Conservation (phyloP, 2,329 filamentous ascomycete genomes). For the Emmonsia crescens region DNA sequence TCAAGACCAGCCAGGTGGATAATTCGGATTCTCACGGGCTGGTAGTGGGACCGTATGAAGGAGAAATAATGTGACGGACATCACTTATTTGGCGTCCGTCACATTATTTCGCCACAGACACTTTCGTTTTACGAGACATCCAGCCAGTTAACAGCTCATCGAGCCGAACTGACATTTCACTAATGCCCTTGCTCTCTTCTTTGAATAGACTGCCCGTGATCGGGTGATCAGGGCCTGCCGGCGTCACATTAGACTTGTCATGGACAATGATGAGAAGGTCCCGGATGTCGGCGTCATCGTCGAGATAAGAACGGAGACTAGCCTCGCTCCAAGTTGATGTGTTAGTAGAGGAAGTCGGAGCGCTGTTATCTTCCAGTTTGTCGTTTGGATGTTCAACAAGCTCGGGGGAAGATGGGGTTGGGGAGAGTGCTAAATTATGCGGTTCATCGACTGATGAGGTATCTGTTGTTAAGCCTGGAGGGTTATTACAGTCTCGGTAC, state of each 20-base stretch:
- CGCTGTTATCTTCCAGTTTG: conserved; percentile 33
- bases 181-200: conserved; percentile 75
- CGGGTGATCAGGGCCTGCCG: conserved; percentile 74
- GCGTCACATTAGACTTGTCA: conserved; percentile 74
- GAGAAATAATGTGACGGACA: background rate
- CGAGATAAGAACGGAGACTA: conserved; percentile 77
- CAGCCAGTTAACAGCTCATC: conserved; percentile 79
- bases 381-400: conserved; percentile 18
- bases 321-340: conserved; percentile 71
- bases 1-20: background rate
- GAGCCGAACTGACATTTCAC: conserved; percentile 79
- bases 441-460: conserved; percentile 37
- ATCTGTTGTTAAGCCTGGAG: conserved; percentile 58
- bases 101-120: background rate
- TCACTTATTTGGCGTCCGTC: no score
- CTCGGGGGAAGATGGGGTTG: conserved; percentile 39
- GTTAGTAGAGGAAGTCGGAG: conserved; percentile 47
- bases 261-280: conserved; percentile 87
- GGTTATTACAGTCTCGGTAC: conserved; percentile 30
- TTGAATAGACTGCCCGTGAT: conserved; percentile 69
- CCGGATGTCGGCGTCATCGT: conserved; percentile 76
- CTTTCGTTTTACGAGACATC: conserved; percentile 42
- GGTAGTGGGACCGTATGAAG: background rate
- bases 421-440: conserved; percentile 46
- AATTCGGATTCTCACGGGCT: background rate